phyloP scores from a whole-genome alignment of 805 yeast genomes.

The Nakazawaea laoshanensis region DNA sequence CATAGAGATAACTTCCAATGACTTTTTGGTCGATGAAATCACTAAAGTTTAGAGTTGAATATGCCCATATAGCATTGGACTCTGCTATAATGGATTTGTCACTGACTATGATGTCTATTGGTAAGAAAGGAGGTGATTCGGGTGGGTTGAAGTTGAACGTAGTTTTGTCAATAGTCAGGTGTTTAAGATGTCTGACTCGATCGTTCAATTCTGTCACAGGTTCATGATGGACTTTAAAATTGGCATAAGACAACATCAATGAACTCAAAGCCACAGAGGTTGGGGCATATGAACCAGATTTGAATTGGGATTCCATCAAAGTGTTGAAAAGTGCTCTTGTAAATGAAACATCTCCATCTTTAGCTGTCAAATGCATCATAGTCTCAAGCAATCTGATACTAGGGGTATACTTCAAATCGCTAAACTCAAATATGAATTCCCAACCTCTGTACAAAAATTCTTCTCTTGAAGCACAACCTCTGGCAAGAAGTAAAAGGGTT shows the following conservation, averaged over 20 bases:
- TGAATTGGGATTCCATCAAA: slow-evolving; percentile 26
- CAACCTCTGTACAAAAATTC: slow-evolving; percentile 55
- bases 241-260: slow-evolving; percentile 35
- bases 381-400: slow-evolving; percentile 44
- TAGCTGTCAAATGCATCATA: slow-evolving; percentile 70
- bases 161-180: slow-evolving; percentile 22
- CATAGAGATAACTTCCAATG: slow-evolving; percentile 44
- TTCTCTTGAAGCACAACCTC: slow-evolving; percentile 53
- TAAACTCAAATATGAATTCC: slow-evolving; percentile 64
- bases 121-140: slow-evolving; percentile 62
- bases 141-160: slow-evolving; percentile 20
- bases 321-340: slow-evolving; percentile 59
- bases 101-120: slow-evolving; percentile 34
- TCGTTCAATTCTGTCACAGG: slow-evolving; percentile 28
- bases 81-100: slow-evolving; percentile 52
- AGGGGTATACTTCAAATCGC: slow-evolving; percentile 27
- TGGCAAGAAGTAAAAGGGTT: slow-evolving; percentile 50
- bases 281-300: slow-evolving; percentile 13
- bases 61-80: slow-evolving; percentile 69
- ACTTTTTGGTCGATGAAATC: slow-evolving; percentile 30
- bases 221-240: slow-evolving; percentile 15
- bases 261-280: slow-evolving; percentile 20
- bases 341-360: slow-evolving; percentile 69
- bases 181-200: slow-evolving; percentile 32
- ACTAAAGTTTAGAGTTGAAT: slow-evolving; percentile 35